Evolutionary conservation across 2,329 filamentous ascomycete genomes (phyloP), one percentile per base, ranked within the genome.

Genomic region (Beauveria caledonica): DNA sequence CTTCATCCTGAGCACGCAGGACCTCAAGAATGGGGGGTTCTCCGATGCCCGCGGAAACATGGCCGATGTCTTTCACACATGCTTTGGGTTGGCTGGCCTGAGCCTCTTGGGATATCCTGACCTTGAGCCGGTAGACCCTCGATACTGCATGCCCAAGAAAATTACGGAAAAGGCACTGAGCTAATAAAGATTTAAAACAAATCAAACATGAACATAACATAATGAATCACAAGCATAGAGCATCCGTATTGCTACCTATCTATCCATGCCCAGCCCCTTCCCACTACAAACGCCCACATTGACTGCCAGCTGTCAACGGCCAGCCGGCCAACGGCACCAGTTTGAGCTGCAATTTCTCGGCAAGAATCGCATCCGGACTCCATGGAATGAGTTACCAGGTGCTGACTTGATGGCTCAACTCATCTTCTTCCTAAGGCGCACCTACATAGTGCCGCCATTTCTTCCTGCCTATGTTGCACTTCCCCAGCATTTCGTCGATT

Each of bases 31-130:
- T 33, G 94, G 94, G 27, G 94, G 94, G 11, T 84, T 99, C 65
- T 87, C 93, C 5, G 94, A 99, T 76, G 80, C 92, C 63, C 93
- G 94, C 10, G 92, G 90, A 27, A 87, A 99, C 69, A 92, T 93
- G 87, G 93, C 97, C 23, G 94, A 99, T 77, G 92, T 99, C 39
- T 99, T 95, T 78, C 94, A 99, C 71, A 97, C 94, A 0, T 78
- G 86, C 58, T 99, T 99, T 72, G 92, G 90, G 25, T 76, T 97
- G 64, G 89, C 92, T 21, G 94, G 94, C 2, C 76, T 99, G 66
- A 96, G 92, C 71, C 80, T 99, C 60, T 76, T 97, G 29, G 86
- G 86, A 11, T 90, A 89, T 68, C 85, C 88, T 7, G 90, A 86
- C 1, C 75, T 97, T 48, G 82, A 88, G 67, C 85, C 88, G 62